Conservation (phyloP, 2,329 filamentous ascomycete genomes). For the Cercospora berteroae region DNA sequence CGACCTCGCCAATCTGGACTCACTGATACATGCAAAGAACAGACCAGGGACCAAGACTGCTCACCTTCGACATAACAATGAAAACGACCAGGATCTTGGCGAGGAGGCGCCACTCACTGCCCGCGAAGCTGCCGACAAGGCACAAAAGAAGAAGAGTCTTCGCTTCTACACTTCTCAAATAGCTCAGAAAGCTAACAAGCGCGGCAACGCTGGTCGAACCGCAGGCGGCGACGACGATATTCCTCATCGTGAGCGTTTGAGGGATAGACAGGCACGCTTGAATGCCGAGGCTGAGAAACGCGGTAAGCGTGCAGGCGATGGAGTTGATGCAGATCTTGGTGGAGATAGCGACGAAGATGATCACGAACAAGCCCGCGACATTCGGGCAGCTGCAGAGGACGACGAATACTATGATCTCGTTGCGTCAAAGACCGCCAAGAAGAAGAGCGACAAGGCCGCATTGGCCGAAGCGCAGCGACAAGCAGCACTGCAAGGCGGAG, state of each 20-base stretch:
- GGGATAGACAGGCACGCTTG: constrained; percentile 80
- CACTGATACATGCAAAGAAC: constrained; percentile 52
- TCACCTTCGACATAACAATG: constrained; percentile 39
- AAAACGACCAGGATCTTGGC: constrained; percentile 83
- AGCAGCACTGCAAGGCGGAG: constrained; percentile 57
- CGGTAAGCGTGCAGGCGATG: constrained; percentile 61
- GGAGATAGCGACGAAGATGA: constrained; percentile 68
- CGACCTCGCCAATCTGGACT: constrained; percentile 69
- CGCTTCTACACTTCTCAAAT: constrained; percentile 99
- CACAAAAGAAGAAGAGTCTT: constrained; percentile 82
- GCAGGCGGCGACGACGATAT: constrained; percentile 78
- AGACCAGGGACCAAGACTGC: constrained; percentile 19
- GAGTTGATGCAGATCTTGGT: constrained; percentile 64
- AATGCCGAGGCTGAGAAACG: constrained; percentile 85
- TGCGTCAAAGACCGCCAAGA: constrained; percentile 60
- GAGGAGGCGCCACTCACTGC: constrained; percentile 80
- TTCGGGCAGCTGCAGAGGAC: constrained; percentile 51
- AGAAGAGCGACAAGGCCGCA: constrained; percentile 74
- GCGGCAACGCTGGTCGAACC: constrained; percentile 68
- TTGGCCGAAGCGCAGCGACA: constrained; percentile 56
- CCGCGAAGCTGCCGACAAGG: constrained; percentile 80
- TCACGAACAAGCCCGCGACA: constrained; percentile 52
- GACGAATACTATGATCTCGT: constrained; percentile 91
- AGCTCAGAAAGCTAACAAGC: constrained; percentile 87
- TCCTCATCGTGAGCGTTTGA: constrained; percentile 83